Base-by-base conservation (phyloP, 352 stramenopile species). In the Phytophthora hibernalis region DNA sequence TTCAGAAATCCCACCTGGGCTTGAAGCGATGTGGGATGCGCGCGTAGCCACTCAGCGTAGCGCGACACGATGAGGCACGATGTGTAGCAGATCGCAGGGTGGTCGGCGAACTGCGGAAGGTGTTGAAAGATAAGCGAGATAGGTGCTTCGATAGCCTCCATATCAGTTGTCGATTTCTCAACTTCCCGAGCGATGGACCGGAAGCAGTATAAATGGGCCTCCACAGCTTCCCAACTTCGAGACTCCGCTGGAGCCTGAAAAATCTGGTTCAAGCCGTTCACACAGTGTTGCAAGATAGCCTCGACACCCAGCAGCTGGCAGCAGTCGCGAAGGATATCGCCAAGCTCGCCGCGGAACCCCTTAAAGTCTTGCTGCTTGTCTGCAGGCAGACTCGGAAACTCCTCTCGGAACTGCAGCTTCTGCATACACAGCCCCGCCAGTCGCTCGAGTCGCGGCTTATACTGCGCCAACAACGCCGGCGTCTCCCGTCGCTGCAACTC, bases 361-460 rank as follows among this genome's bases (percentile, higher is more conserved):
- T 95, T 95, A 63, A 95, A 92, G 55, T 96, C 85, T 51, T 91
- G 82, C 40, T 91, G 76, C 53, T 91, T 93, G 65, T 96, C 88
- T 8, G 20, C 38, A 1, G 86, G 86, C 4, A 95, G 65, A 20
- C 53, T 65, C 2, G 73, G 77, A 49, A 96, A 96, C 5, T 83
- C 79, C 7, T 90, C 79, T 24, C 70, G 62, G 33, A 96, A 96
- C 47, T 91, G 86, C 44, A 96, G 58, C 52, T 92, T 93, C 31
- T 90, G 76, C 88, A 95, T 95, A 54, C 85, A 95, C 28, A 92
- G 76, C 30, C 60, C 76, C 0, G 86, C 77, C 5, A 96, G 58
- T 0, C 85, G 77, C 20, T 89, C 73, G 16, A 96, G 65, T 47
- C 77, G 74, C 12, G 75, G 58, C 12, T 77, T 69, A 38, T 89